Evolutionary conservation across 441 rosid species (phyloP), one percentile per base, ranked within the genome.

Genomic region (Mallotus japonicus): DNA sequence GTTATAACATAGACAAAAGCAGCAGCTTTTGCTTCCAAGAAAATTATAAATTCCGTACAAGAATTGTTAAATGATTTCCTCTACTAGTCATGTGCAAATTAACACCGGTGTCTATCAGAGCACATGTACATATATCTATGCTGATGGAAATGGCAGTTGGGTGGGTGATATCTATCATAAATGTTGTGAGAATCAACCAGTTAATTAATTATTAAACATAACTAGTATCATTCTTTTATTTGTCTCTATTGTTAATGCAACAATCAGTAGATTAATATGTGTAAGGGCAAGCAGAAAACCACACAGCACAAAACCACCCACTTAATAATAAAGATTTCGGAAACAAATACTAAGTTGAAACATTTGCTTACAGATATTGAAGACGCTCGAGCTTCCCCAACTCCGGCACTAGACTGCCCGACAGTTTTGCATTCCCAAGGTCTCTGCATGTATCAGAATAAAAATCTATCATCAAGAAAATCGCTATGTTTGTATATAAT

Each of bases 351-450:
- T 8, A n/a, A 42, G 7, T 40, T 22, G n/a, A 20, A 69, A 16
- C 12, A 12, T 28, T 22, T 67, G 69, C 90, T 84, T 80, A 90
- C 95, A 87, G 78, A 73, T 87, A 90, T 56, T 85, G 90, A 54
- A 90, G 90, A 44, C 81, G 89, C 69, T 83, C 76, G 22, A 90
- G 87, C 82, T 83, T 88, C 65, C 92, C 92, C 69, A 90, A 72
- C 77, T 87, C 85, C 9, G 91, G 88, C 14, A 87, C 95, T n/a
- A 90, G 82, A 24, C 74, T 81, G 44, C 95, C 92, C 8, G 83
- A 82, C 73, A 90, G 83, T 69, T 83, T 86, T 47, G 91, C 88
- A 75, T 87, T 86, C 65, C 91, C 95, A 42, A 88, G 92, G 82
- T 90, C 92, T 65, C 95, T 90, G 90, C 75, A 76, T 22, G 28